Conservation (phyloP, 345 rosid genomes). For the Carallia pectinifolia region DNA sequence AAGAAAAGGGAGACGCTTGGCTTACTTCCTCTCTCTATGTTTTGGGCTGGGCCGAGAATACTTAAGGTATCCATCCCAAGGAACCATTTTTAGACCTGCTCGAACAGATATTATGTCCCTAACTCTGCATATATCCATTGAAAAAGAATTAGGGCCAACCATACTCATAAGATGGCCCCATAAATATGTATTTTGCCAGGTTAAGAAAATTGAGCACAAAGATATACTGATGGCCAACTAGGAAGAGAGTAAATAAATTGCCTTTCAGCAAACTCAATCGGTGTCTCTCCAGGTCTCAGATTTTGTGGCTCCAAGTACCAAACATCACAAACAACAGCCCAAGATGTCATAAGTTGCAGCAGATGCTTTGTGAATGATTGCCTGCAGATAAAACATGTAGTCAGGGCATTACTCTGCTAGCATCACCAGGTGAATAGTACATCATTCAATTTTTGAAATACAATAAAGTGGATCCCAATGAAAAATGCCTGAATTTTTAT, state of each 20-base stretch:
- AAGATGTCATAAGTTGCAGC: slow-evolving; percentile 95
- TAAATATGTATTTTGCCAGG: not conserved
- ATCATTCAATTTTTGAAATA: not conserved
- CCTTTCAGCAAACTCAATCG: slow-evolving; percentile 99
- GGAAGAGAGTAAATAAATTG: slow-evolving; percentile 15
- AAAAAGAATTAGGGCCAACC: slow-evolving; percentile 2
- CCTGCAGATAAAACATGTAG: slow-evolving; percentile 43
- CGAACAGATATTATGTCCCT: slow-evolving; percentile 84
- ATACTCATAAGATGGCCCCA: not conserved
- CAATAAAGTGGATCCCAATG: not conserved
- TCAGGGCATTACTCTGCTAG: not conserved
- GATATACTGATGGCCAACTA: not conserved
- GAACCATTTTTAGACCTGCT: slow-evolving; percentile 94
- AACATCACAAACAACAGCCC: slow-evolving; percentile 99
- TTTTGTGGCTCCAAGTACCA: slow-evolving; percentile 98
- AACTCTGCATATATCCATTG: slow-evolving; percentile 51
- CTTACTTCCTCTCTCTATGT: slow-evolving; percentile 95
- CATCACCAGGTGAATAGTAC: slow-evolving; percentile 5
- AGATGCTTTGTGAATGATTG: slow-evolving; percentile 98
- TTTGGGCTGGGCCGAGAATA: slow-evolving; percentile 93
- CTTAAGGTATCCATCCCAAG: slow-evolving; percentile 99
- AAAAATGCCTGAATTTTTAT: not conserved
- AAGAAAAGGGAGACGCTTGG: slow-evolving; percentile 1
- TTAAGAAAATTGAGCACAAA: not conserved
- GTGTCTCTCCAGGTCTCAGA: slow-evolving; percentile 77